A percentile compares a stretch with the other conserved stretches of the same genome.
These are phyloP conservation scores for Isochrysis galbana DNA, from an alignment of 78 protist genomes.

Conservation along the genomic window DNA sequence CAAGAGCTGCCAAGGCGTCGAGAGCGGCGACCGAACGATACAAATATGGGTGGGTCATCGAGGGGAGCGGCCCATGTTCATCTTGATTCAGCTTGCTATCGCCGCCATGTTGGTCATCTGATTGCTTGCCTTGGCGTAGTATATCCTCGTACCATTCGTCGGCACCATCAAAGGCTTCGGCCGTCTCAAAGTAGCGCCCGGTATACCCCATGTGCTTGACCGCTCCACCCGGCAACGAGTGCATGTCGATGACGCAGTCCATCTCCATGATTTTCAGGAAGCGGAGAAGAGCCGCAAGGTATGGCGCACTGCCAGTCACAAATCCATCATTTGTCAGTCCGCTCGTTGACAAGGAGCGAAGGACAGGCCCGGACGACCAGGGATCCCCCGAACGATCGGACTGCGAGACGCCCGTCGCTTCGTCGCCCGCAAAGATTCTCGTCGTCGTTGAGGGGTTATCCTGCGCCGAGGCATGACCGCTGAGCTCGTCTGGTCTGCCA, in stretches of 20 bases:
- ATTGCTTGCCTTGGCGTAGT: neutral
- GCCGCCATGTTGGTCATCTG: too few relatives aligned
- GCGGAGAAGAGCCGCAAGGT: neutral
- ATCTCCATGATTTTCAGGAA: neutral
- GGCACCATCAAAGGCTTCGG: neutral
- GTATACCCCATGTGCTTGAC: neutral
- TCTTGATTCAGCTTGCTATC: neutral
- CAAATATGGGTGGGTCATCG: too few relatives aligned
- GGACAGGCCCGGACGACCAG: neutral
- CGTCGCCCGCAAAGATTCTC: neutral
- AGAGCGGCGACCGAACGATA: neutral
- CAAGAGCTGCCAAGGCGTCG: neutral
- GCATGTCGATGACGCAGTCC: neutral
- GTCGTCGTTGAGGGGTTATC: neutral
- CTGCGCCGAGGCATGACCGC: neutral
- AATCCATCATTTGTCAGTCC: neutral
- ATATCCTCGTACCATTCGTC: neutral
- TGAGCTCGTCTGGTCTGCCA: neutral
- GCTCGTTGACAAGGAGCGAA: neutral
- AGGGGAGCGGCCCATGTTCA: neutral
- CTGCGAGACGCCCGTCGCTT: neutral
- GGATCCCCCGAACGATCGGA: neutral
- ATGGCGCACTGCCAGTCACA: neutral
- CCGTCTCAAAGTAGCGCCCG: neutral
- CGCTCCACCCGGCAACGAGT: constrained; percentile 6